Evolutionary conservation across 2,329 filamentous ascomycete species (phyloP), one percentile per base, ranked within the genome.

Genomic region (Exophiala mesophila): DNA sequence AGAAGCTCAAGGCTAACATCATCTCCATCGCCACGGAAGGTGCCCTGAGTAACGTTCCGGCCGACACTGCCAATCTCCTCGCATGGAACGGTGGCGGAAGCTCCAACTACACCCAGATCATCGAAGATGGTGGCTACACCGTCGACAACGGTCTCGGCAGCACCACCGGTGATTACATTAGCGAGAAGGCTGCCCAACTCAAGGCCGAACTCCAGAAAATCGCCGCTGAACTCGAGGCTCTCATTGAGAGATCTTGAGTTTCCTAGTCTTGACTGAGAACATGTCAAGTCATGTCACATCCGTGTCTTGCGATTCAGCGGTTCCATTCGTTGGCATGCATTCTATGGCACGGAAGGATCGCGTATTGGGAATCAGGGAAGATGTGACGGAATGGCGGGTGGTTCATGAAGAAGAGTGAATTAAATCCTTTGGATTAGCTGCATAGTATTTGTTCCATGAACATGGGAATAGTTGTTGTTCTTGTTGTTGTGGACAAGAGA

Each of bases 81-180:
- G 90, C 90, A 67, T 98, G 89, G 90, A 98, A 98, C 79, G 92
- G 94, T 64, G 94, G 88, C 71, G 92, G 92, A 62, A 85, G 80
- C 63, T 82, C 77, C 72, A 95, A 98, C 83, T 96, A 86, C 80
- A 77, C 78, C 49, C 74, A 85, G 58, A 95, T 96, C 60, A 68
- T 94, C 52, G 70, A 80, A 57, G 73, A 80, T 57, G 85, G 87
- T 60, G 73, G 78, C 59, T 90, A 89, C 74, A 57, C 66, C 38
- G 56, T 67, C 41, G 58, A 64, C 52, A 45, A 43, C 12, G n/a
- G n/a, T n/a, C n/a, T n/a, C n/a, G 28, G 30, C n/a, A 62, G 64
- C 26, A 41, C 53, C 32, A 63, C 62, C 50, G 61, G 65, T 39
- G 61, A 64, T 45, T 61, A 62, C 36, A 56, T 75, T 45, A 63